Conservation (phyloP, 2,329 filamentous ascomycete genomes). For the Ophiocordyceps camponoti-leonardi region DNA sequence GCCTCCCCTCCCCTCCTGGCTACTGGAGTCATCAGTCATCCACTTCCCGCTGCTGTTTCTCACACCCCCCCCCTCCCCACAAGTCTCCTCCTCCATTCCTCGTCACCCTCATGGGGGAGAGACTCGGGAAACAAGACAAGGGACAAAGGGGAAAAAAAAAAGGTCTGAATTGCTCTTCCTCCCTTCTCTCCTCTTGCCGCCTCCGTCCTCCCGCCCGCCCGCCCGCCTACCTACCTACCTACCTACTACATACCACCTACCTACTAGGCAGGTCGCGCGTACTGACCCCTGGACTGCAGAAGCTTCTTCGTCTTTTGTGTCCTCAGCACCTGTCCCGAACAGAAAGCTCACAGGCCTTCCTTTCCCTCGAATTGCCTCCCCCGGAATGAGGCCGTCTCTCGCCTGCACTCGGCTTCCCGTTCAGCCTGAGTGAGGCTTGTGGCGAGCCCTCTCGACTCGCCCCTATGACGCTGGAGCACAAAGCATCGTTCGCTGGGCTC, state of each 20-base stretch:
- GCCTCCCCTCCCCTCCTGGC: too few species aligned
- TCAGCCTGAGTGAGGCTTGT: constrained; percentile 33
- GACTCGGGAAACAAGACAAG: neutral
- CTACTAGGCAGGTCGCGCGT: neutral
- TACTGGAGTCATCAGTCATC: neutral
- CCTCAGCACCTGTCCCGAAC: neutral
- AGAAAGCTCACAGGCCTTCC: constrained; percentile 1
- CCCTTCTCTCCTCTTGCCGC: neutral
- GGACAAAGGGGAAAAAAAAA: neutral
- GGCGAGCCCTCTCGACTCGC: constrained; percentile 5
- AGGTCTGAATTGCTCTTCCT: neutral
- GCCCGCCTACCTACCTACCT: too few species aligned
- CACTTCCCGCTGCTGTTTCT: neutral
- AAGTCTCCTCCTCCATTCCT: neutral
- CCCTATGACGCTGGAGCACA: constrained; percentile 27
- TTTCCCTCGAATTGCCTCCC: constrained; percentile 1
- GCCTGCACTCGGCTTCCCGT: constrained; percentile 40
- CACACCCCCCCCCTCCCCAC: neutral
- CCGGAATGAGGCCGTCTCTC: constrained; percentile 42
- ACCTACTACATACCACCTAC: too few species aligned
- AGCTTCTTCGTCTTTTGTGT: neutral
- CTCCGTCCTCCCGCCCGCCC: neutral
- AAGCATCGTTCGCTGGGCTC: constrained; percentile 35
- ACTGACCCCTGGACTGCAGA: neutral
- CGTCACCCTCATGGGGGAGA: constrained; percentile 1